Base-by-base conservation (phyloP, 495 filamentous ascomycete genomes). In the Podospora appendiculata region DNA sequence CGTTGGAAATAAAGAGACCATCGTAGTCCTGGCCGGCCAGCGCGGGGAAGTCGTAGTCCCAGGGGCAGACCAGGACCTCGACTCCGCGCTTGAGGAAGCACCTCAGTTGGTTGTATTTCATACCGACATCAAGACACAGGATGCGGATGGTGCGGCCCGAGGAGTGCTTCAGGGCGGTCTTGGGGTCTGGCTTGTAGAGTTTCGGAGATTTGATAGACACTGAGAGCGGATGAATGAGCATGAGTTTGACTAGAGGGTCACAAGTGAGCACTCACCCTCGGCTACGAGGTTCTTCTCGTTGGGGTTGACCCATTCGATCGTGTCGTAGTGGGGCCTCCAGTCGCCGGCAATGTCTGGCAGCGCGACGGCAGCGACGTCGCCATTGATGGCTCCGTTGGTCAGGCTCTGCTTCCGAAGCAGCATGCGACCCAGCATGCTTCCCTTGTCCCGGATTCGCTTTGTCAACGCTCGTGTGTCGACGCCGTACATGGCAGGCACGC, bases 1-100 rank as follows among this genome's bases (percentile, higher is more conserved):
- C 93, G 72, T 98, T 98, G 44, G 90, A 96, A 54, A 98, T 86
- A 69, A 98, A 98, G 16, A 98, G 79, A 64, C 93, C 93, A 68
- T 97, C 93, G 63, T 95, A 96, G 51, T 92, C 81, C 53, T 87
- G 80, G 45, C 84, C 84, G 39, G 81, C 83, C 39, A 85, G 79
- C 38, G 68, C 69, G 47, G 83, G 78, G 72, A 98, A 93, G 66
- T 96, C 85, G 63, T 96, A 90, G 65, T 96, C 83, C 90, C 90
- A 96, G 10, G 93, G 93, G 35, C 95, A 90, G 43, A 95, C 90
- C 58, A 92, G 73, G 52, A 98, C 90, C 64, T 97, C 93, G 18
- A 96, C 84, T n/a, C 93, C 93, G 55, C 93, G 82, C 50, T 79
- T 82, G 40, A 98, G 77, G 47, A 98, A 81, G 73, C 93, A 98